Evolutionary conservation across 495 filamentous ascomycete species (phyloP).

Genomic region (Penicillium longicatenatum): DNA sequence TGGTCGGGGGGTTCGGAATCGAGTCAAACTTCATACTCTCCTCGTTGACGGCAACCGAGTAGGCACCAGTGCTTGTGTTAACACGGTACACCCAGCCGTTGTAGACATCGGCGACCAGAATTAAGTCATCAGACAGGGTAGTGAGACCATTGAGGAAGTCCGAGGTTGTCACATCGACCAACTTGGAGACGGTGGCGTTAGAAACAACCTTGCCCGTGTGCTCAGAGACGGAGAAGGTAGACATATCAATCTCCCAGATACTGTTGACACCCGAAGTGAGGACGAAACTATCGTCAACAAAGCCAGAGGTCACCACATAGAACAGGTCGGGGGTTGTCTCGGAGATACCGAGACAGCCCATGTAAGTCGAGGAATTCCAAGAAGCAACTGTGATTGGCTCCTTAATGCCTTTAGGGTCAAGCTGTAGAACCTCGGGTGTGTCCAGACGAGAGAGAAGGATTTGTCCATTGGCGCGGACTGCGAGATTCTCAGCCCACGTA

Average conservation of each 20-base stretch:
- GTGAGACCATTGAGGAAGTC: conserved; percentile 4
- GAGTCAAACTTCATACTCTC: conserved; percentile 3
- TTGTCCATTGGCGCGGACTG: conserved; percentile 3
- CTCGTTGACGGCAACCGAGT: conserved; percentile 2
- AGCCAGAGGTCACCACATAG: conserved; percentile 1
- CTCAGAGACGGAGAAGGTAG: not conserved
- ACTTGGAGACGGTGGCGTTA: conserved; percentile 2
- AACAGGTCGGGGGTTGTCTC: not conserved
- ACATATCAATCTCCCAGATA: conserved; percentile 5
- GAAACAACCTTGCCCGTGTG: not conserved
- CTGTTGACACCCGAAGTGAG: conserved; percentile 5
- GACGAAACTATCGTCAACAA: not conserved
- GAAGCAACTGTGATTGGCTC: conserved; percentile 5
- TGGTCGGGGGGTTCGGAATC: conserved; percentile 1
- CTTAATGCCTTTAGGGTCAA: not conserved
- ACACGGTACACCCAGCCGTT: conserved; percentile 6
- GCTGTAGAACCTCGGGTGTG: conserved; percentile 1
- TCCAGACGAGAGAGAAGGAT: conserved; percentile 5
- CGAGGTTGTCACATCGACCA: conserved; percentile 1
- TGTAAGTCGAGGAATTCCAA: conserved; percentile 4
- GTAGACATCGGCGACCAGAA: conserved; percentile 3
- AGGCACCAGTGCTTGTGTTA: conserved; percentile 1
- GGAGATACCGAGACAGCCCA: conserved; percentile 7
- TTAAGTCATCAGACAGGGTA: not conserved
- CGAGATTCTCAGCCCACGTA: conserved; percentile 5